Evolutionary conservation across 2,329 filamentous ascomycete genomes (phyloP), one percentile per base, ranked within the genome.

Genomic region (Purpureocillium lavendulum): DNA sequence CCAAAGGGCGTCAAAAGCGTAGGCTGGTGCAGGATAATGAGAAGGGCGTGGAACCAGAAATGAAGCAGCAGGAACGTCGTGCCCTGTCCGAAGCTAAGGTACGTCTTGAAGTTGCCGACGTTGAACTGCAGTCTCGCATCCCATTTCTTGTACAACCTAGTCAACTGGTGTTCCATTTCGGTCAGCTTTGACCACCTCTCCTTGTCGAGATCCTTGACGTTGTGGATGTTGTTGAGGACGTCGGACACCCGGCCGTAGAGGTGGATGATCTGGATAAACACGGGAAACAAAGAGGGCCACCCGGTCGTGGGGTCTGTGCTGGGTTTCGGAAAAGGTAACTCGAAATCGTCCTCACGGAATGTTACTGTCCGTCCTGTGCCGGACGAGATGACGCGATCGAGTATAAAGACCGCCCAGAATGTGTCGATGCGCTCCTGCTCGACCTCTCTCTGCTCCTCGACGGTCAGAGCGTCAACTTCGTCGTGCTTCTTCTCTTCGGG

Each of bases 401-500:
- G 73, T 47, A 94, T 82, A 58, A 94, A 94, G 10, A 94, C 83
- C 4, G 86, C 82, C 87, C 87, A 95, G 49, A 94, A 88, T 0
- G 87, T 90, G 51, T 94, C 86, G 33, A 87, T 80, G 13, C 86
- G 77, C 54, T 94, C 87, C 46, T 87, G 79, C 50, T 94, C 87
- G 4, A 85, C 75, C 51, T 76, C 82, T 46, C 66, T 72, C 58
- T 74, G 77, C 52, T 81, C 79, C 38, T 63, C 57, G 2, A 60
- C 66, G 41, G 57, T 73, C 44, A 61, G 54, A 0, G 56, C 50
- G 15, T 70, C 62, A 29, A 65, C 37, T 6, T 50, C 46, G 53
- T 67, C 64, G 12, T 65, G 60, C 38, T 63, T 60, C 40, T 62
- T 64, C 33, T 66, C 62, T 45, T 69, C 64, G 2, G 64, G 53